Evolutionary conservation across 2,329 filamentous ascomycete species (phyloP), one percentile per base, ranked within the genome.

Genomic region (Ascosphaera apis): DNA sequence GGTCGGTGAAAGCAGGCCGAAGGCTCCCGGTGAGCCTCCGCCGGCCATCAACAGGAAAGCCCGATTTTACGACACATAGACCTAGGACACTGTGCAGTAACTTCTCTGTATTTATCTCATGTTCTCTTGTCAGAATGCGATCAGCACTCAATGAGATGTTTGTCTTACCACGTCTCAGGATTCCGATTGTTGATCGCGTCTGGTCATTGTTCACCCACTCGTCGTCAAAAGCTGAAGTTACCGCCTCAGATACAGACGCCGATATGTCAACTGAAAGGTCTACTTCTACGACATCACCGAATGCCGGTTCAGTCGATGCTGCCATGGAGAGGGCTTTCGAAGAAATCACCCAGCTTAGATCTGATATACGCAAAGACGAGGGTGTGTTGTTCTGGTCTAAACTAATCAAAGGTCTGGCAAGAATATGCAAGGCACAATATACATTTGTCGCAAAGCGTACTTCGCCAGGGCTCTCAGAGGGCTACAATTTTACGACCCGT

Each of bases 361-460:
- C 7, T 33, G 31, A 33, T 4, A 53, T 79, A 13, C 59, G 62
- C 35, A 54, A 54, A 15, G 56, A 66, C 35, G 60, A 66, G 35
- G 63, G 60, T 2, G 64, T 72, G 40, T 59, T 65, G 35, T 78
- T 79, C 53, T 80, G 73, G 73, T 57, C 56, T 32, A 55, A 65
- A 15, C 55, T 77, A 38, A 69, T 76, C 54, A 66, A 75, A 47
- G 70, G 69, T 31, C 59, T 79, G 45, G 67, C 73, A 33, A 58
- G 60, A 33, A 67, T 79, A 25, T 61, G 67, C 39, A 66, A 67
- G 40, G 65, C 73, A 6, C 74, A 80, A 48, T 76, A 72, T 54
- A 67, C 64, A 16, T 79, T 79, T 45, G 69, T 78, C 30, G 69
- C 72, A 33, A 76, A 76, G 48, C 56, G 70, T 32, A 67, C 73